Evolutionary conservation across 305 asterid species (phyloP), one percentile per base, ranked within the genome.

Genomic region (Fraxinus dipetala): DNA sequence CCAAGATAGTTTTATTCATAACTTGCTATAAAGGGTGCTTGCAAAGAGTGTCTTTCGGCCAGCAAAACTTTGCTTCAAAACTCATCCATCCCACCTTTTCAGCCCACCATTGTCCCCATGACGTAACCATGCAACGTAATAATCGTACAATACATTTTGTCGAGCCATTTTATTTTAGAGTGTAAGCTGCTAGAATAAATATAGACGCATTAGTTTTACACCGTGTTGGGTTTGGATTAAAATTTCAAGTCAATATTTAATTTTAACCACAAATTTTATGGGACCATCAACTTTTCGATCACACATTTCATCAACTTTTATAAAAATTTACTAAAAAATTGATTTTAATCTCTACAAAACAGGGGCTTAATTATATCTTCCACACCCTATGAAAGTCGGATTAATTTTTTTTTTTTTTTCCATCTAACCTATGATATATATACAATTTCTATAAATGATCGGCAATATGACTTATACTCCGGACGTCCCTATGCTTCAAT

Each of bases 41-140:
- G 75, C 26, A 54, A 35, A 80, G 34, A 78, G 45, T 43, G 48
- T 40, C 86, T 88, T 89, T 90, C 87, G 88, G 90, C 89, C 86
- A 18, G 26, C 70, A 72, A 83, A 87, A 83, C 91, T 87, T 90
- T 75, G 90, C 93, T 89, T 87, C 73, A 74, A 84, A 89, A 78
- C 85, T 79, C 85, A 24, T 83, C 89, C 86, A 86, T 35, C 82
- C 78, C 7, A 72, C 70, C 83, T 89, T 90, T 85, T 84, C 61
- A 77, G 73, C 78, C 79, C 87, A 83, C 87, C 84, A 83, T 78
- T 87, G n/a, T 77, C 76, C 82, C 81, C 48, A 79, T 77, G 70
- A 75, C 80, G 56, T 80, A 51, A 79, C 76, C 77, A 22, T 76
- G 67, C 43, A 80, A 65, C 73, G 73, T 5, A 6, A 6, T 18